Evolutionary conservation across 2,329 filamentous ascomycete genomes (phyloP).

Genomic region (Colletotrichum simmondsii): DNA sequence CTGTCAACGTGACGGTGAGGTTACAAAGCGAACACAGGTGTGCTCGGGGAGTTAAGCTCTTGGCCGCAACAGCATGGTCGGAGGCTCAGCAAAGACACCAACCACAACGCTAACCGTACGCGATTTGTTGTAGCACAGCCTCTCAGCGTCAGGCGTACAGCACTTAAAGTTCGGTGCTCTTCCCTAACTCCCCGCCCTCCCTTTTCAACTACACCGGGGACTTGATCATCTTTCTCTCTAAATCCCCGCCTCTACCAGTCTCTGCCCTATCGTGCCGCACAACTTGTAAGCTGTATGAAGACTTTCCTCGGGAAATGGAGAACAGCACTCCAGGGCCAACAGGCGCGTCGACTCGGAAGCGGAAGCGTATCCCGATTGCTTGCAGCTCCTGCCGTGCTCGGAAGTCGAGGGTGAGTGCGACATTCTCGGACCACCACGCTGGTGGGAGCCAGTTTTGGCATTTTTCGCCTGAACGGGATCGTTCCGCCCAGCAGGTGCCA

Average conservation of each 20-base stretch:
- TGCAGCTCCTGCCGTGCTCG: conserved; percentile 38
- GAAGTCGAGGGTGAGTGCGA: conserved; percentile 37
- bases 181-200: conserved; percentile 27
- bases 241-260: conserved; percentile 23
- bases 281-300: not conserved
- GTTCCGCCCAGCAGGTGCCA: not conserved
- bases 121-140: not conserved
- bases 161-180: not conserved
- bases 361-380: conserved; percentile 38
- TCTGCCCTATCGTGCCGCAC: not conserved
- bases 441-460: not conserved
- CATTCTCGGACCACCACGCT: too few relatives aligned
- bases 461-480: not conserved
- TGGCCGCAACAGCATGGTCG: not conserved
- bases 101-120: not conserved
- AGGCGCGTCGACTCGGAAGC: conserved; percentile 20
- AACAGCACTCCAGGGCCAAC: conserved; percentile 6
- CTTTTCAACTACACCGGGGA: not conserved
- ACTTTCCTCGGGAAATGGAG: conserved; percentile 12
- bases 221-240: conserved; percentile 18
- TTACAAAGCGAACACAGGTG: not conserved
- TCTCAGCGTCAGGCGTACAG: not conserved
- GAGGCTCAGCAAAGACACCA: not conserved
- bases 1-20: too few relatives aligned
- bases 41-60: not conserved